Percentiles rank a stretch among this genome's conserved stretches.
Evolutionary conservation across 2,329 filamentous ascomycete genomes (phyloP).

Genomic region (Xylaria sp.): DNA sequence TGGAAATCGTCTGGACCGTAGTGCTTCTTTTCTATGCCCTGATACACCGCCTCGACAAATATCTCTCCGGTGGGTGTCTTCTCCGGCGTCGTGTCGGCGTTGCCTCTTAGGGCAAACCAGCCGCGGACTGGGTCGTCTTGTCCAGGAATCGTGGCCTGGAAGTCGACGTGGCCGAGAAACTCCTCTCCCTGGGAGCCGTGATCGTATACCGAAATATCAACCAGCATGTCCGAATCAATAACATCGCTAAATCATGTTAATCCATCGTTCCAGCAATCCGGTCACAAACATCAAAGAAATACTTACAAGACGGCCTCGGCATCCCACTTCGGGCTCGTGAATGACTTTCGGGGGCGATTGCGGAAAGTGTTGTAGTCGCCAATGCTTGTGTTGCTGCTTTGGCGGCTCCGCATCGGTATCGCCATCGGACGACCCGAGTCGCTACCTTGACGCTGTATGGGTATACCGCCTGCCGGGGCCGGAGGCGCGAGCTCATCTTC

Average conservation of each 20-base stretch:
- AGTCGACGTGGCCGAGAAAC: constrained; percentile 87
- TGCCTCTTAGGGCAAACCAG: constrained; percentile 82
- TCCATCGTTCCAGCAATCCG: constrained; percentile 14
- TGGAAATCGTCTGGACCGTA: constrained; percentile 96
- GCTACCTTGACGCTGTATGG: constrained; percentile 72
- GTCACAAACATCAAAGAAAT: neutral
- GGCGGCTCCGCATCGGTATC: constrained; percentile 94
- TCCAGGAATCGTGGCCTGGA: constrained; percentile 67
- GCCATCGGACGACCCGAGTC: constrained; percentile 86
- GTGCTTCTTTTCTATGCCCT: constrained; percentile 84
- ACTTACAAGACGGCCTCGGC: constrained; percentile 93
- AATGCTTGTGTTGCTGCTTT: constrained; percentile 92
- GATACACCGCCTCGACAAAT: constrained; percentile 82
- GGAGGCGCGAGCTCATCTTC: constrained; percentile 56
- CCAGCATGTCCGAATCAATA: constrained; percentile 83
- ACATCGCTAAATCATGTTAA: constrained; percentile 69
- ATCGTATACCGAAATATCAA: constrained; percentile 94
- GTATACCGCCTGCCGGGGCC: constrained; percentile 57
- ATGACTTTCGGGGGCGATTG: constrained; percentile 59
- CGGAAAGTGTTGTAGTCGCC: constrained; percentile 65
- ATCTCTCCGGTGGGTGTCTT: constrained; percentile 85
- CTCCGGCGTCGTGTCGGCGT: constrained; percentile 70
- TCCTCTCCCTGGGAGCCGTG: constrained; percentile 77
- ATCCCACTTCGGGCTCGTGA: constrained; percentile 92
- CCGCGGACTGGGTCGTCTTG: constrained; percentile 74